Conservation (phyloP, 23 red algal species). For the Gracilaria vermiculophylla region DNA sequence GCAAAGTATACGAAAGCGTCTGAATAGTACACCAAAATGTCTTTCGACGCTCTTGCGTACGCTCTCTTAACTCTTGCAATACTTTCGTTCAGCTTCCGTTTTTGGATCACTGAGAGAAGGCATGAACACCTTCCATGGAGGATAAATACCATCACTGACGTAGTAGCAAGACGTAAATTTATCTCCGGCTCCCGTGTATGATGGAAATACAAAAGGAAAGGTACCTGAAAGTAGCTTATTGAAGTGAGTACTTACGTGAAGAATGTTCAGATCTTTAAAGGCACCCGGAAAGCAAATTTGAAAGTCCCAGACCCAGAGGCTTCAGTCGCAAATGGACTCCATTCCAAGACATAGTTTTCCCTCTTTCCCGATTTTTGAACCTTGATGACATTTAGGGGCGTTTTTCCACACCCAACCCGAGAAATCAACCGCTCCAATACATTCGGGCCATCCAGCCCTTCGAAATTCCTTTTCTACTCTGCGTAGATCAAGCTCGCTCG, state of each 20-base stretch:
- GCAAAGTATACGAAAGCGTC: neutral
- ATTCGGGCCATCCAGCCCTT: neutral
- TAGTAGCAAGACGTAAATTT: neutral
- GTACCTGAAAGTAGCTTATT: neutral
- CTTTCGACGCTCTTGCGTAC: neutral
- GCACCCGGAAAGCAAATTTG: neutral
- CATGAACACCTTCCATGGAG: constrained; percentile 15
- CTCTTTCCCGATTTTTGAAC: neutral
- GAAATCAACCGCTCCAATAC: neutral
- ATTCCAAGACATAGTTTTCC: neutral
- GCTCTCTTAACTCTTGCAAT: neutral
- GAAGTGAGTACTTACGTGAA: neutral
- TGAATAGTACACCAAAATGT: neutral
- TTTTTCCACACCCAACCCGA: neutral
- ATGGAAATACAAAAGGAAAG: neutral
- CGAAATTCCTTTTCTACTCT: neutral
- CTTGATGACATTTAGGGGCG: neutral
- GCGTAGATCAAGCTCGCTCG: neutral
- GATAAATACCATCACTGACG: neutral
- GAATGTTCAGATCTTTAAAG: constrained; percentile 18
- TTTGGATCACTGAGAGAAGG: neutral
- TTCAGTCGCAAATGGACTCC: neutral
- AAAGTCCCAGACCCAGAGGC: neutral
- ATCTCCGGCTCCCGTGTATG: neutral
- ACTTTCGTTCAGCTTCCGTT: neutral